Evolutionary conservation across 495 filamentous ascomycete genomes (phyloP), one percentile per base, ranked within the genome.

Genomic region (Sporormia fimetaria): DNA sequence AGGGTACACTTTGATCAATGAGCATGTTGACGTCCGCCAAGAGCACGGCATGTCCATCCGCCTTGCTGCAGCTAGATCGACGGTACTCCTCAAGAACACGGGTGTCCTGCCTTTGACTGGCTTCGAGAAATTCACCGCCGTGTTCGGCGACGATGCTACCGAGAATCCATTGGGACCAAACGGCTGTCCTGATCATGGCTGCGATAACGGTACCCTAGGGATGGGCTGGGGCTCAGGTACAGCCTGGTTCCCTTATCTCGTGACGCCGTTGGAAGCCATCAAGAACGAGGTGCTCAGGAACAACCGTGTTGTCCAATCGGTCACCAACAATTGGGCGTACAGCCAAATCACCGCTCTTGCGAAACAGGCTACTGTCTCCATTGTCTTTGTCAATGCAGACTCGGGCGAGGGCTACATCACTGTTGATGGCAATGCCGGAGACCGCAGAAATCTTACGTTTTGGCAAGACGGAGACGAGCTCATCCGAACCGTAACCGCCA

Each of bases 221-320:
- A 87, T 94, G 80, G 87, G 76, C 33, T 98, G 88, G 90, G 90
- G 88, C 23, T 87, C 80, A 44, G 90, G 90, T 37, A 83, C 81
- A 15, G 71, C 83, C 23, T 80, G 90, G 51, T 95, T 86, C 68
- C 87, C 90, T 0, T 96, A 95, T 62, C 70, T 98, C 3, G 66
- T 92, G 46, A 86, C 86, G 2, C 90, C 90, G 0, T 74, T 93
- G 32, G 74, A 80, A 18, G 90, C 88, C 2, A 83, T 95, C 32
- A 80, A 83, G 57, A 75, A 72, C 21, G 76, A 83, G 48, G 77
- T 85, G 28, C 20, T 71, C 31, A 54, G 63, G 25, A 72, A 81
- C 31, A 69, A 70, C 44, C 63, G 75, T 7, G 59, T 76, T 0
- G 77, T 90, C 40, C 73, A 81, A 57, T 74, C 77, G n/a, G 68